Conservation (phyloP, 108 stramenopile species). For the Skeletonema potamos region DNA sequence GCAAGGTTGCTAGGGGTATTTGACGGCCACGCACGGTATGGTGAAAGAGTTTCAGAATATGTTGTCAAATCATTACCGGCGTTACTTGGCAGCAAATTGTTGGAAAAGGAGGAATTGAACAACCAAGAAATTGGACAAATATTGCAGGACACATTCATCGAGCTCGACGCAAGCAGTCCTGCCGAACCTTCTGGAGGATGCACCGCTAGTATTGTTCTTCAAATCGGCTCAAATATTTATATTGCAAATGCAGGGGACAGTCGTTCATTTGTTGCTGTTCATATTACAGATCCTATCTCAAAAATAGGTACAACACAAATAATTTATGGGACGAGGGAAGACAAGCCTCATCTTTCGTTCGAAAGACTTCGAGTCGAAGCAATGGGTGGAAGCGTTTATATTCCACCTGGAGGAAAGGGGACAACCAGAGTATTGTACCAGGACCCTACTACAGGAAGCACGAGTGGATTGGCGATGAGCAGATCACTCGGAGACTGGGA, state of each 20-base stretch:
- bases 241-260: conserved; percentile 86
- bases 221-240: conserved; percentile 62
- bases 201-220: conserved; percentile 72
- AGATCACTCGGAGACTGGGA: conserved; percentile 82
- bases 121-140: conserved; percentile 36
- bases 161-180: conserved; percentile 71
- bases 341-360: conserved; percentile 72
- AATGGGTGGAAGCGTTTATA: conserved; percentile 75
- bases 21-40: conserved; percentile 79
- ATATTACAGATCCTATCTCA: conserved; percentile 33
- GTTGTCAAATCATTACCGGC: conserved; percentile 59
- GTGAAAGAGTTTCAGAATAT: conserved; percentile 77
- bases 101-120: conserved; percentile 5
- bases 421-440: conserved; percentile 61
- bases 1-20: conserved; percentile 73
- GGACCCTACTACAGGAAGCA: conserved; percentile 53
- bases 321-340: conserved; percentile 68
- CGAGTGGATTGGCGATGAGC: conserved; percentile 82
- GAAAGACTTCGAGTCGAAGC: conserved; percentile 66
- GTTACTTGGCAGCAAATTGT: conserved; percentile 55
- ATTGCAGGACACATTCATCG: conserved; percentile 67
- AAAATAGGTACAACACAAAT: conserved; percentile 31
- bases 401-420: conserved; percentile 56
- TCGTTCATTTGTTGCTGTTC: conserved; percentile 72
- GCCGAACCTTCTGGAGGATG: conserved; percentile 63